Base-by-base conservation (phyloP, 192 early-diverging fungal species). In the Linnemannia elongata region DNA sequence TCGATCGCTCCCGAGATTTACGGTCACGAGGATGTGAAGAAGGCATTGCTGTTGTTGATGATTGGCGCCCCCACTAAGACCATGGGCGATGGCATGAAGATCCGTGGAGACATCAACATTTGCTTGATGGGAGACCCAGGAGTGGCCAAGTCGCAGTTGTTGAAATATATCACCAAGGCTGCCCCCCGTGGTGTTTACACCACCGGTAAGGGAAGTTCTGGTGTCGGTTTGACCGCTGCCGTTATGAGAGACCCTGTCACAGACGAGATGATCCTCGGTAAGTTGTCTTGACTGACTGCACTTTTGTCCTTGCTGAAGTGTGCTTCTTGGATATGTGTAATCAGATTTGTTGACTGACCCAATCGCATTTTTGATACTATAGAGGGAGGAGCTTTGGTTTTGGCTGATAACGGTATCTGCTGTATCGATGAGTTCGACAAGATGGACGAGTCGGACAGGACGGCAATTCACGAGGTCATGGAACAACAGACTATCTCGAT, bases 381-480 rank as follows among this genome's bases (percentile, higher is more conserved):
- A 74, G 98, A 99, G 90, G 97, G 97, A 78, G 98, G 98, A 82
- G 98, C 98, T 27, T 91, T 99, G 73, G 98, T 99, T 18, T 91
- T 99, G 81, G 97, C 97, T 45, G 98, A 99, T 91, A 97, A 98
- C 83, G 98, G 98, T 81, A 95, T 99, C 84, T 98, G 97, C 85
- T 98, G 97, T 85, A 99, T 99, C 87, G 98, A 99, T 90, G 98
- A 99, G 90, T 99, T 99, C 86, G 98, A 99, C 89, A 99, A 99
- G 88, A 99, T 99, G 98, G 97, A 98, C 79, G 98, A 99, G 79
- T 90, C 90, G 13, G 97, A 99, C 90, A 93, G 98, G 76, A 97
- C 98, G 12, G 98, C 98, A 36, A 98, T 99, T 87, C 98, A 99
- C 87, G 98, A 99, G 90, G 98, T 99, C 17, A 99, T 99, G 98